These are phyloP conservation scores for Coniosporium tulheliwenetii DNA, from an alignment of 2,329 filamentous ascomycete genomes.

Conservation along the genomic window DNA sequence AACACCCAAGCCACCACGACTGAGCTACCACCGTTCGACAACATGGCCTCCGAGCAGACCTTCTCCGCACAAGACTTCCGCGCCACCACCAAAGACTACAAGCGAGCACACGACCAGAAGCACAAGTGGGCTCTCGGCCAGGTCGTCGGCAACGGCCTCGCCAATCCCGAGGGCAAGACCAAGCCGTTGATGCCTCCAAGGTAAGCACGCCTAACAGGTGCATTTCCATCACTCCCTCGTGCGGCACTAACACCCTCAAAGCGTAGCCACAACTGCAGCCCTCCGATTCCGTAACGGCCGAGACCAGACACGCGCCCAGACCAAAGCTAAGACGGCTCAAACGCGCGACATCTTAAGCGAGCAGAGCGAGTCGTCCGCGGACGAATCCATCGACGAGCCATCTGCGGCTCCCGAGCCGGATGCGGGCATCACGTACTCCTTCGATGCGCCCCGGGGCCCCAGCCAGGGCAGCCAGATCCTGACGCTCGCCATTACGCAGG, in stretches of 20 bases:
- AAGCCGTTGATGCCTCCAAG: background rate
- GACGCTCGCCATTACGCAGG: slow-evolving; percentile 38
- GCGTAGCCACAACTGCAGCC: background rate
- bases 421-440: slow-evolving; percentile 37
- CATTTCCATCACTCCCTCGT: background rate
- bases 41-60: slow-evolving; percentile 30
- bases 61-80: slow-evolving; percentile 37
- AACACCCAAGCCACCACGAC: background rate
- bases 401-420: slow-evolving; percentile 28
- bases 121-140: slow-evolving; percentile 35
- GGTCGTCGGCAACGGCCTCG: slow-evolving; percentile 17
- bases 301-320: background rate
- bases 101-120: slow-evolving; percentile 32
- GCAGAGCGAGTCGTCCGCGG: slow-evolving; percentile 23
- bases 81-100: slow-evolving; percentile 34
- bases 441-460: slow-evolving; percentile 33
- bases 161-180: slow-evolving; percentile 4
- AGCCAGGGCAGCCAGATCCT: slow-evolving; percentile 41
- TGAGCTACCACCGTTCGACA: slow-evolving; percentile 5
- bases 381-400: slow-evolving; percentile 27
- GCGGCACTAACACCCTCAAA: background rate
- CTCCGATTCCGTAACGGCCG: background rate
- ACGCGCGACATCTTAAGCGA: slow-evolving; percentile 28
- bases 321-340: slow-evolving; percentile 13
- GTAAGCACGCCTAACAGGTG: background rate